Evolutionary conservation across 257 asterid genomes (phyloP).

Genomic region (Cinchona pubescens): DNA sequence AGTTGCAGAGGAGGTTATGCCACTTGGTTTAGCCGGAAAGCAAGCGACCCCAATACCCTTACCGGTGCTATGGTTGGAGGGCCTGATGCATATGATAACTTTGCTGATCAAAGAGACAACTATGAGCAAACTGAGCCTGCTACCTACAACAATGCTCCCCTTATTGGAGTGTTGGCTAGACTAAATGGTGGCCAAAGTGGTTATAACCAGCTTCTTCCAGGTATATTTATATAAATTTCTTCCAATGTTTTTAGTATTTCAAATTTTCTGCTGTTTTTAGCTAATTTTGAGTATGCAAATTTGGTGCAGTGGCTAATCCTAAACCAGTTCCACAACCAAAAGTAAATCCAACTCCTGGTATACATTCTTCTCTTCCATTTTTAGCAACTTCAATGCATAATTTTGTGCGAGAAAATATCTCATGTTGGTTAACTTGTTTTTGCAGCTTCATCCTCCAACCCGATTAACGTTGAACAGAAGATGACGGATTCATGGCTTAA

Average conservation of each 20-base stretch:
- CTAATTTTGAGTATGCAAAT: background rate
- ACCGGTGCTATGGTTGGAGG: slow-evolving; percentile 95
- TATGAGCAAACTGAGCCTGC: slow-evolving; percentile 99
- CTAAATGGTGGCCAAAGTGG: slow-evolving; percentile 68
- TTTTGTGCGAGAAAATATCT: background rate
- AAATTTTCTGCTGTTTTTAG: background rate
- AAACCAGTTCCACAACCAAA: slow-evolving; percentile 45
- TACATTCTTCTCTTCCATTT: background rate
- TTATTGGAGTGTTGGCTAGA: slow-evolving; percentile 81
- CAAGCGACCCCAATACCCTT: slow-evolving; percentile 80
- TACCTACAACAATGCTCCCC: slow-evolving; percentile 92
- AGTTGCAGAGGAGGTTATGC: slow-evolving; percentile 97
- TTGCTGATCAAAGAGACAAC: slow-evolving; percentile 90
- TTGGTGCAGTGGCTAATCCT: slow-evolving; percentile 43
- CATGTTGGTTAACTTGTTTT: background rate
- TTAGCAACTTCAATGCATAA: background rate
- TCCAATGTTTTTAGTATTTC: background rate
- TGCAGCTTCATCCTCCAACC: slow-evolving; percentile 47
- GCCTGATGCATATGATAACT: slow-evolving; percentile 98
- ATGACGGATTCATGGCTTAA: slow-evolving; percentile 64
- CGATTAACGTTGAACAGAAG: slow-evolving; percentile 50
- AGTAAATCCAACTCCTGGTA: slow-evolving; percentile 61
- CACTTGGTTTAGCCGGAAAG: slow-evolving; percentile 80
- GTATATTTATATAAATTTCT: slow-evolving; percentile 27
- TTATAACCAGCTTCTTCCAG: slow-evolving; percentile 87